Percentiles rank a stretch among this genome's conserved stretches.
These are phyloP conservation scores for Keqinozyma sinolaborantium DNA, from an alignment of 1,139 yeast genomes.

Conservation along the genomic window DNA sequence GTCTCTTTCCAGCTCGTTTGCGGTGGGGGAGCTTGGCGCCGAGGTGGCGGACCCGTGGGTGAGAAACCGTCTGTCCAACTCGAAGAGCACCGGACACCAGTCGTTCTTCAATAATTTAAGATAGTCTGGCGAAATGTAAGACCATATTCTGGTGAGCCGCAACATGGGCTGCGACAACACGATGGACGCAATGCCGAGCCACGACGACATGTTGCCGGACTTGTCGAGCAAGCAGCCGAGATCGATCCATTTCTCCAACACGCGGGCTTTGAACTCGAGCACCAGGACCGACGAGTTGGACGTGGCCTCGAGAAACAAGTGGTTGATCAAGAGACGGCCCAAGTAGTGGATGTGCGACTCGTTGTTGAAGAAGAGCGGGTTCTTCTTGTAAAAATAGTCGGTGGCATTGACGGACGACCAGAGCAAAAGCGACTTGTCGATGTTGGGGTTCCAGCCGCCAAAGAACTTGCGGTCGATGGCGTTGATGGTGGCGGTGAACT, in stretches of 20 bases:
- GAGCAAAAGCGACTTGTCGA: constrained; percentile 41
- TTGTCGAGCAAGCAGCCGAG: constrained; percentile 76
- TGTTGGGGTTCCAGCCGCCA: constrained; percentile 70
- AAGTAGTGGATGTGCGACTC: constrained; percentile 69
- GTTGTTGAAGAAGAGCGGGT: constrained; percentile 62
- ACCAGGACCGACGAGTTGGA: constrained; percentile 14
- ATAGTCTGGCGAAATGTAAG: constrained; percentile 58
- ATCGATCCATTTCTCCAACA: constrained; percentile 82
- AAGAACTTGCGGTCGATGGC: constrained; percentile 56
- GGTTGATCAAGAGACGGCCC: constrained; percentile 68
- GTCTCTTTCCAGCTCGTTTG: constrained; percentile 22
- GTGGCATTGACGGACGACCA: constrained; percentile 23
- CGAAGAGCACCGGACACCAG: constrained; percentile 95
- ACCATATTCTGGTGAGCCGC: constrained; percentile 75
- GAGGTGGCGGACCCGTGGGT: constrained; percentile 25
- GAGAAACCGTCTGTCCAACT: constrained; percentile 73
- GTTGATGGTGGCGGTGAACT: constrained; percentile 54
- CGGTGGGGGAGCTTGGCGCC: constrained; percentile 11
- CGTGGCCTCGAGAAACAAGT: constrained; percentile 51
- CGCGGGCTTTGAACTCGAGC: constrained; percentile 54
- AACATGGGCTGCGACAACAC: constrained; percentile 81
- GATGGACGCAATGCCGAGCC: constrained; percentile 87
- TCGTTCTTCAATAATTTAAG: constrained; percentile 68
- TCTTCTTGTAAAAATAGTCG: constrained; percentile 39
- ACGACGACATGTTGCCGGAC: constrained; percentile 89